Evolutionary conservation across 2,329 filamentous ascomycete genomes (phyloP), one percentile per base, ranked within the genome.

Genomic region (Colletotrichum agaves): DNA sequence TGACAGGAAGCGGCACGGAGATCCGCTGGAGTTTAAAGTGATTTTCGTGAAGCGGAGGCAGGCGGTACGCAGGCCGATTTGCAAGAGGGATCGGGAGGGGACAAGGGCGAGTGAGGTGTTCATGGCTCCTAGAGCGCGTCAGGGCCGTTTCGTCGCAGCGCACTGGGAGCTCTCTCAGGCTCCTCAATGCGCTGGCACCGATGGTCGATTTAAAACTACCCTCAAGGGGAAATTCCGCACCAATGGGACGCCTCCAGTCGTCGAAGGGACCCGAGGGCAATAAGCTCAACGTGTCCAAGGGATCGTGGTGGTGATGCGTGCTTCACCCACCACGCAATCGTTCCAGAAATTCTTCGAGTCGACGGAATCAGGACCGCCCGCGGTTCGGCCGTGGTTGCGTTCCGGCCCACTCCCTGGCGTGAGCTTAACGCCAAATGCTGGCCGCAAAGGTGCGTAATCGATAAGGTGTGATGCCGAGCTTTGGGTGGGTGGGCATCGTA

Each of bases 31-130:
- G 31, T 8, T 41, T n/a, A 31, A 35, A 19, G 13, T 49, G 37
- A 41, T 33, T 4, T 39, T 21, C 12, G 49, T 33, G 7, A 50
- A 19, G 17, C 43, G 56, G 47, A 47, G 50, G 56, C 60, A 62
- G 12, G 49, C 33, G 19, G 35, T 7, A 35, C 56, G 69, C 46
- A 70, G 60, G 44, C 69, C 69, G 33, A 62, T 55, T 7, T 46
- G 50, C 37, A 64, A 56, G 56, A 70, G 43, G 19, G 69, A 57
- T 60, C 67, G 63, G 46, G 52, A 55, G n/a, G 63, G 56, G 35
- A 70, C 39, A 57, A 71, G 67, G 37, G 56, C 43, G 50, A 70
- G 27, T 37, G 65, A 67, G 67, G 31, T 43, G 21, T 71, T 71
- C 69, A 71, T 70, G 60, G 69, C 63, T 61, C 55, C 63, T 47